phyloP scores from a whole-genome alignment of 2,329 filamentous ascomycete genomes.

The Davidsoniella neocaledoniae region DNA sequence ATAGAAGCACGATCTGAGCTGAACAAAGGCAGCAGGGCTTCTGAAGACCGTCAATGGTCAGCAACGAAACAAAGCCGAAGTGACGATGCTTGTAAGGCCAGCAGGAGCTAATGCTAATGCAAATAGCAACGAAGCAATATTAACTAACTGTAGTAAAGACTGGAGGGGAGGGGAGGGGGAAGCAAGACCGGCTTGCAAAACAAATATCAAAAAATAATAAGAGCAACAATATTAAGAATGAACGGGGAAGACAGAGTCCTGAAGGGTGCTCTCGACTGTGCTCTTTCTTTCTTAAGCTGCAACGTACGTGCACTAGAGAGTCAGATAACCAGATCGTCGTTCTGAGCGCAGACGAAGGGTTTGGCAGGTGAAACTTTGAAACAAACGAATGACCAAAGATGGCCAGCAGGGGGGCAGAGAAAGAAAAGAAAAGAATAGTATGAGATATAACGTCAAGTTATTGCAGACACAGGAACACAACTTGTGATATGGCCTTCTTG shows the following conservation, averaged over 20 bases:
- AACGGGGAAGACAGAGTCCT: too few relatives aligned
- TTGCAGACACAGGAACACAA: not conserved
- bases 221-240: too few relatives aligned
- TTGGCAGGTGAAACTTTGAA: too few relatives aligned
- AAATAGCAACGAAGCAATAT: not conserved
- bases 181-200: conserved; percentile 3
- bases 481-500: too few relatives aligned
- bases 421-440: not conserved
- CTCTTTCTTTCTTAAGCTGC: too few relatives aligned
- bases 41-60: conserved; percentile 1
- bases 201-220: not conserved
- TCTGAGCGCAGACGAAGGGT: not conserved
- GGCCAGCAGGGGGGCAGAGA: not conserved
- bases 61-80: conserved; percentile 1
- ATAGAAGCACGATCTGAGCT: not conserved
- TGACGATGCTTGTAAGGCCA: conserved; percentile 1
- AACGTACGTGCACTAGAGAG: too few relatives aligned
- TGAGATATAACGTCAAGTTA: too few relatives aligned
- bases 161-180: not conserved
- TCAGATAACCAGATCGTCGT: not conserved
- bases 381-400: not conserved
- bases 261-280: too few relatives aligned
- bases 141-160: not conserved
- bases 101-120: not conserved
- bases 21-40: not conserved